Conservation (phyloP, 129 eudicot genomes). For the Tagetes erecta region DNA sequence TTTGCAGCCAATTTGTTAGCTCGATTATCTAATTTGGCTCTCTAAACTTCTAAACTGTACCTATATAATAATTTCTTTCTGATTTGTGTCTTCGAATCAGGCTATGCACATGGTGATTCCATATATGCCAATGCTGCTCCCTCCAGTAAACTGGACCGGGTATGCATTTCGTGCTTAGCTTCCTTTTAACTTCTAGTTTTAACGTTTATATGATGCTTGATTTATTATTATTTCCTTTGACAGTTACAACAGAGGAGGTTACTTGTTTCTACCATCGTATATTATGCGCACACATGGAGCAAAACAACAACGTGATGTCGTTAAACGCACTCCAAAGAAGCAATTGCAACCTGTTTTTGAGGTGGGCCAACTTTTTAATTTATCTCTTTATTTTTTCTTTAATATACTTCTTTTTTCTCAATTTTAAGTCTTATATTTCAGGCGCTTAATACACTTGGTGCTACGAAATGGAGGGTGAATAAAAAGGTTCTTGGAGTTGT, state of each 20-base stretch:
- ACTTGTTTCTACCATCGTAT: slow-evolving; percentile 80
- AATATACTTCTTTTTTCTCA: not conserved
- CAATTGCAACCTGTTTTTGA: slow-evolving; percentile 67
- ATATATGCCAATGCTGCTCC: slow-evolving; percentile 95
- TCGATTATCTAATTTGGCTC: too few relatives aligned
- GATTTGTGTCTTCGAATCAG: slow-evolving; percentile 42
- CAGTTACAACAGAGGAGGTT: slow-evolving; percentile 85
- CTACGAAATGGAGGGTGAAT: slow-evolving; percentile 92
- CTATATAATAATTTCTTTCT: not conserved
- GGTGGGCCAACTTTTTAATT: slow-evolving; percentile 40
- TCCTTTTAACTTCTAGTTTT: not conserved
- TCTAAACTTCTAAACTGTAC: not conserved
- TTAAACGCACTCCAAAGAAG: slow-evolving; percentile 58
- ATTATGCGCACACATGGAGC: slow-evolving; percentile 99
- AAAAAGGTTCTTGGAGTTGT: slow-evolving; percentile 68
- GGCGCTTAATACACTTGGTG: slow-evolving; percentile 97
- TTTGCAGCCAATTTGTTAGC: not conserved
- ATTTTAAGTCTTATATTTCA: slow-evolving; percentile 23
- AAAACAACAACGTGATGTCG: slow-evolving; percentile 72
- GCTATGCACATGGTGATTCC: slow-evolving; percentile 98
- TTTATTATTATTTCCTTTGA: slow-evolving; percentile 17
- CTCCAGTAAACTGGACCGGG: slow-evolving; percentile 88
- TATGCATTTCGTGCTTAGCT: slow-evolving; percentile 33
- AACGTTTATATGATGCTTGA: not conserved
- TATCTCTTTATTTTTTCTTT: not conserved